Conservation (phyloP, 805 yeast species). For the Hanseniaspora nectarophila region DNA sequence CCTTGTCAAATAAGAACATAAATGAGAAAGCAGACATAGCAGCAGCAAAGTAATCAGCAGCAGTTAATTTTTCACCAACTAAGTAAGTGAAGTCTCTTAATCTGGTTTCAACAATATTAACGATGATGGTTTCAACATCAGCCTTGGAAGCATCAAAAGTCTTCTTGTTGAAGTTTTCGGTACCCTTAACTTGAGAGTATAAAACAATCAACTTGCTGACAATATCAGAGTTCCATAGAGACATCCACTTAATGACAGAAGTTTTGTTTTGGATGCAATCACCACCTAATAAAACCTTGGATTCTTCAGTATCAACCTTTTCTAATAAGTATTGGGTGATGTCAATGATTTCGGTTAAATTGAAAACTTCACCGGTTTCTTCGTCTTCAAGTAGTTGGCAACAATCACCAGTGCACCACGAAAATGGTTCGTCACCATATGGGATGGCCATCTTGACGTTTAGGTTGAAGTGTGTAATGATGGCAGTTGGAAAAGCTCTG, state of each 20-base stretch:
- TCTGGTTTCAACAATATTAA: conserved; percentile 41
- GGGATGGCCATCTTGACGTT: conserved; percentile 37
- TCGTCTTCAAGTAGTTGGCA: conserved; percentile 46
- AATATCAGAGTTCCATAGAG: conserved; percentile 61
- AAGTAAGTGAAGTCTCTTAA: conserved; percentile 51
- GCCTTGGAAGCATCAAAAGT: conserved; percentile 19
- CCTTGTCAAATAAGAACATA: conserved; percentile 46
- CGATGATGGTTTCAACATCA: conserved; percentile 31
- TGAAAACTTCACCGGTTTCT: conserved; percentile 29
- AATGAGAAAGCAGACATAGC: conserved; percentile 43
- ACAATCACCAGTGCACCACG: too few relatives aligned
- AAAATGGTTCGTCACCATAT: conserved; percentile 26
- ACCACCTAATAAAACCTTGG: conserved; percentile 18
- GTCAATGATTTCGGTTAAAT: conserved; percentile 59
- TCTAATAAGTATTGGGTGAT: conserved; percentile 40
- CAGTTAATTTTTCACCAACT: conserved; percentile 52
- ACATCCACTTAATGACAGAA: conserved; percentile 59
- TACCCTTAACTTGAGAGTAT: conserved; percentile 53
- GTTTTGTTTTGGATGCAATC: conserved; percentile 33
- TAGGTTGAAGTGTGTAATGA: conserved; percentile 48
- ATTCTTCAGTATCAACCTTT: conserved; percentile 29
- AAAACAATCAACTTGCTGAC: conserved; percentile 37
- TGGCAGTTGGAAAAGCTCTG: conserved; percentile 36
- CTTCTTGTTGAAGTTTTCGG: conserved; percentile 66
- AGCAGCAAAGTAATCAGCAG: conserved; percentile 56